phyloP scores from a whole-genome alignment of 2,329 filamentous ascomycete genomes.

The Immersiporthe knoxdaviesiana region DNA sequence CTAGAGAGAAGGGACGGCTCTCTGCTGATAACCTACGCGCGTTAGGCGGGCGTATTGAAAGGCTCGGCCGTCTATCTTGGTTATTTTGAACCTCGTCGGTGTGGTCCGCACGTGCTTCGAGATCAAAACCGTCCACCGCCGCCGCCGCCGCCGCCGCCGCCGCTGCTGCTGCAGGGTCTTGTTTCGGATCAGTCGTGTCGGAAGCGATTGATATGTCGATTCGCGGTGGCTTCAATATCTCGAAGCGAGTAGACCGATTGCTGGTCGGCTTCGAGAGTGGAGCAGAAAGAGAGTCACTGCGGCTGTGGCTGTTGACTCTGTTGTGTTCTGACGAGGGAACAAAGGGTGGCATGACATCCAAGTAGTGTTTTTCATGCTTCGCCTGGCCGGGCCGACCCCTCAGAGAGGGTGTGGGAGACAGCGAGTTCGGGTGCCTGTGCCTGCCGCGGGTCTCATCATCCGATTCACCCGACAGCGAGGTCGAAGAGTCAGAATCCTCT shows the following conservation, averaged over 20 bases:
- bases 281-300: slow-evolving; percentile 16
- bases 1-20: slow-evolving; percentile 55
- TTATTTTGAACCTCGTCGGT: slow-evolving; percentile 38
- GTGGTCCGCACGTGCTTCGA: slow-evolving; percentile 41
- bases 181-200: slow-evolving; percentile 34
- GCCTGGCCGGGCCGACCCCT: slow-evolving; percentile 39
- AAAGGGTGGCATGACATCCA: slow-evolving; percentile 58
- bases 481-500: slow-evolving; percentile 41
- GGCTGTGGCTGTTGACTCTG: slow-evolving; percentile 31
- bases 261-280: slow-evolving; percentile 41
- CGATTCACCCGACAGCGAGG: slow-evolving; percentile 53
- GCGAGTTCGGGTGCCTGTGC: slow-evolving; percentile 34
- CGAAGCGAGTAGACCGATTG: slow-evolving; percentile 49
- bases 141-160: no score
- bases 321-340: slow-evolving; percentile 40
- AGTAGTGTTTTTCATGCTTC: slow-evolving; percentile 47
- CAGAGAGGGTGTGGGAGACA: slow-evolving; percentile 40
- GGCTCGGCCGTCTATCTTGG: slow-evolving; percentile 43
- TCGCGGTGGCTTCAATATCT: slow-evolving; percentile 52
- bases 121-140: slow-evolving; percentile 46
- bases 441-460: slow-evolving; percentile 50
- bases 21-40: slow-evolving; percentile 31
- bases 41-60: slow-evolving; percentile 31
- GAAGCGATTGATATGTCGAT: slow-evolving; percentile 52
- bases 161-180: slow-evolving; percentile 39